Evolutionary conservation across 2,329 filamentous ascomycete species (phyloP), one percentile per base, ranked within the genome.

Genomic region (Hypoxylon rubiginosum): DNA sequence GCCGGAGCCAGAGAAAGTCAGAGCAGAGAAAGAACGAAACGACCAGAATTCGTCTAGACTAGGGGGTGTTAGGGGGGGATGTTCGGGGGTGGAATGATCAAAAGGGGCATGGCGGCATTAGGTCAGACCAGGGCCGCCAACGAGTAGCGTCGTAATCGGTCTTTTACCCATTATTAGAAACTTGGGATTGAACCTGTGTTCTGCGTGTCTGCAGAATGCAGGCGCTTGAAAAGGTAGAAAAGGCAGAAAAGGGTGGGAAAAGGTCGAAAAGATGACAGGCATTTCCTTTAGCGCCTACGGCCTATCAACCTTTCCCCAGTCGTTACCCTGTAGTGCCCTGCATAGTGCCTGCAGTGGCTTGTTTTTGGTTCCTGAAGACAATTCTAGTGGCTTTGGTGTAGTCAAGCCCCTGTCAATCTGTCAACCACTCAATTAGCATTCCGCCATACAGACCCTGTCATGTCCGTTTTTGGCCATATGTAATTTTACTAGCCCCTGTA

Each of bases 401-500:
- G n/a, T 56, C 49, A 10, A 17, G 57, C 60, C 66, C 69, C 65
- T 70, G 67, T 63, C 41, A 32, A 61, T 57, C 56, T 58, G 54
- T 52, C 61, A 52, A 62, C 34, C 61, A 54, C 43, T 8, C 19
- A 26, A 62, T 64, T 66, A 68, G 32, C 70, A 58, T 68, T 59
- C 60, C 56, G 59, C 51, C 52, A 43, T 62, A 45, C 34, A 41
- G 55, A 51, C 66, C 66, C 53, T 62, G 61, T 61, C 43, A 34
- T 45, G 10, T 57, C 72, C 66, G 56, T 61, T 72, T 73, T 69
- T 51, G 68, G 65, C 64, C 50, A 71, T 55, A 51, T 64, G 71
- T 34, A 75, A 75, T 75, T 70, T 75, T 67, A 74, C 66, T 69
- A 17, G 70, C 50, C 62, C 60, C 48, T 58, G 58, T 48, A 62